These are phyloP conservation scores for Trichoderma oligosporum DNA, from an alignment of 2,329 filamentous ascomycete genomes.

Conservation along the genomic window DNA sequence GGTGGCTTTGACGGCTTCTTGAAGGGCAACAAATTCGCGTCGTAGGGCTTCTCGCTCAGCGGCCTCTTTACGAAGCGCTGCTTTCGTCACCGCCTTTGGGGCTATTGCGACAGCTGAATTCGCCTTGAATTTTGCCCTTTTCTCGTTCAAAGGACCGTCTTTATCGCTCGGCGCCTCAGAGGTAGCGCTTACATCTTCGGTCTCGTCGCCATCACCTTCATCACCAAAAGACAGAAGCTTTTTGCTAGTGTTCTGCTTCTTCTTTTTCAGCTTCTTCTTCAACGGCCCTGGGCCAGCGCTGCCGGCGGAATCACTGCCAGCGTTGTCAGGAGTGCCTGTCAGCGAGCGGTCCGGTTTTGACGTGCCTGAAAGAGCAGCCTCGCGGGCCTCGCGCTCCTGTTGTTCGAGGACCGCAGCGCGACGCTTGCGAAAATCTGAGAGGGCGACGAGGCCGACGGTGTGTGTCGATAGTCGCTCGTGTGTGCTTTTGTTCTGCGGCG, in stretches of 20 bases:
- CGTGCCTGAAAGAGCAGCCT: constrained; percentile 47
- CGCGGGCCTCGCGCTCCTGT: constrained; percentile 76
- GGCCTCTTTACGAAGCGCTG: constrained; percentile 74
- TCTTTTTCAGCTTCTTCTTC: constrained; percentile 26
- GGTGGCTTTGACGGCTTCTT: constrained; percentile 82
- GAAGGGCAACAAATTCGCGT: constrained; percentile 76
- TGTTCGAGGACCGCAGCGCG: constrained; percentile 91
- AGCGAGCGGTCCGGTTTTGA: constrained; percentile 49
- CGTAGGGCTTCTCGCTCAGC: constrained; percentile 73
- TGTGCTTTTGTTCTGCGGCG: constrained; percentile 69
- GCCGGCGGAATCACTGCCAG: constrained; percentile 33
- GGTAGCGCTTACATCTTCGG: constrained; percentile 28
- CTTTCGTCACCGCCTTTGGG: constrained; percentile 68
- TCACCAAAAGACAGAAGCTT: constrained; percentile 63
- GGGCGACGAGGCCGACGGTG: constrained; percentile 85
- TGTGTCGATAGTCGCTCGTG: constrained; percentile 79
- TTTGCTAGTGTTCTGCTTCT: constrained; percentile 44
- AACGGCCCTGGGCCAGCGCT: constrained; percentile 26
- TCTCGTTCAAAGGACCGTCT: constrained; percentile 23
- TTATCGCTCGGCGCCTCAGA: constrained; percentile 22
- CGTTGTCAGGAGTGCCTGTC: constrained; percentile 46
- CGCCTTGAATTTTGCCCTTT: constrained; percentile 52
- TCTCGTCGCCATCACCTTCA: constrained; percentile 60
- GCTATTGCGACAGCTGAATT: constrained; percentile 59
- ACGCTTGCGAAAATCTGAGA: constrained; percentile 93